Conservation (phyloP, 2,329 filamentous ascomycete species). For the Colletotrichum chrysophilum region DNA sequence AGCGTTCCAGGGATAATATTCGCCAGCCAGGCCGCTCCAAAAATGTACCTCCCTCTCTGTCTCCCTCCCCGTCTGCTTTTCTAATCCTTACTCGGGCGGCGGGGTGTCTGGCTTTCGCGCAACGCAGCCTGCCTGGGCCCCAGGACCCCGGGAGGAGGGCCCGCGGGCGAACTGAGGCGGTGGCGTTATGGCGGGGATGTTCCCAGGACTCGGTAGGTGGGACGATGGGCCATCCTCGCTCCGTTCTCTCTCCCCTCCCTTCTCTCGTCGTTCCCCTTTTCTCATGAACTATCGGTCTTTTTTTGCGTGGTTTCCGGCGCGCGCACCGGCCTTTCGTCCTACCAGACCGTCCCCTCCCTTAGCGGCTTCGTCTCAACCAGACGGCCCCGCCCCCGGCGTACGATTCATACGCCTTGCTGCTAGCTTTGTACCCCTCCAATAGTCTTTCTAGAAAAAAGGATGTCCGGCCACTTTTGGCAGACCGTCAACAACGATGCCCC, state of each 20-base stretch:
- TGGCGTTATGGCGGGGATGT: not conserved
- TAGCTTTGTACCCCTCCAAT: not conserved
- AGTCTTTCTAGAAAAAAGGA: not conserved
- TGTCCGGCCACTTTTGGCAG: not conserved
- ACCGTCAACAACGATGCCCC: not conserved
- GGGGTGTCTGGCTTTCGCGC: not conserved
- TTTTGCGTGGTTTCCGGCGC: not conserved
- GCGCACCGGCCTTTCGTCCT: not conserved
- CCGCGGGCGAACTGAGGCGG: not conserved
- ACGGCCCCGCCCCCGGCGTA: not conserved
- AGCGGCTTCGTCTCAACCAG: not conserved
- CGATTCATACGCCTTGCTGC: not conserved
- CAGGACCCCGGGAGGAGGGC: not conserved
- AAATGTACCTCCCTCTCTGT: not conserved
- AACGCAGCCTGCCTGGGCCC: not conserved
- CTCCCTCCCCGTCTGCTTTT: not conserved
- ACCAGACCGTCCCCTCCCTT: not conserved
- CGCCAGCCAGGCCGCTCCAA: not conserved
- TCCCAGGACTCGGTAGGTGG: not conserved
- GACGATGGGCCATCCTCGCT: not conserved
- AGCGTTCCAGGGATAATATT: not conserved
- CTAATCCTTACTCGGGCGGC: not conserved
- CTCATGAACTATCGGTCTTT: not conserved
- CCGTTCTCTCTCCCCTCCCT: not conserved
- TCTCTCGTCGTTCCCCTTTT: not conserved